Evolutionary conservation across 345 rosid genomes (phyloP), one percentile per base, ranked within the genome.

Genomic region (Iberis pinnata): DNA sequence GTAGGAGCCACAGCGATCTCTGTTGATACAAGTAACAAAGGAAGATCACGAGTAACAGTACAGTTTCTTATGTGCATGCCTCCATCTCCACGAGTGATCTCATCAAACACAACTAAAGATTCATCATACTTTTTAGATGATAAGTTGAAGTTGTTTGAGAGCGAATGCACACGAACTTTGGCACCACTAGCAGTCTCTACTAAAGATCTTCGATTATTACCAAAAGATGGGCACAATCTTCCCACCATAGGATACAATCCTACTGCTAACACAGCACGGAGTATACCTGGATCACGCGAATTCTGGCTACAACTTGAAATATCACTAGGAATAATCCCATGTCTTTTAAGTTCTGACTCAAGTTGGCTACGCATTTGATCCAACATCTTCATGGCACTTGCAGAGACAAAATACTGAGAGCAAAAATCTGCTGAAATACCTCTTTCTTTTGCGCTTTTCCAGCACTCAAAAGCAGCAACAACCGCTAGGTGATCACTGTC

Each of bases 401-500:
- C 61, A 29, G 97, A 85, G 57, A 88, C 70, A 36, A 85, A 88
- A 68, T 81, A 85, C 38, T 77, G 76, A 49, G 94, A 76, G 76
- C 95, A 88, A 70, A 92, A 82, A 32, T 56, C 56, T 14, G 72
- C 63, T 49, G 80, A 72, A 53, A 62, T 79, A 50, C 89, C 86
- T 53, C 77, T 75, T 54, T 62, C 72, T 62, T 83, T 92, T 35
- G 95, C 88, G 52, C 54, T 77, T 74, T 61, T 85, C 97, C 97
- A 92, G 75, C 89, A 80, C 44, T 92, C 88, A 63, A 78, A 92
- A 43, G 97, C 97, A 40, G 94, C 94, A 52, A 92, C 71, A 57
- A 88, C 82, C 18, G 97, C 94, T 43, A 88, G 71, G 68, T 88
- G 96, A 75, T 92, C 99, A 53, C 99, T 84, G 55, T 75, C 78